A percentile compares a stretch with the other conserved stretches of the same genome.
Conservation (phyloP, 345 rosid genomes). For the Hibiscus syriacus region DNA sequence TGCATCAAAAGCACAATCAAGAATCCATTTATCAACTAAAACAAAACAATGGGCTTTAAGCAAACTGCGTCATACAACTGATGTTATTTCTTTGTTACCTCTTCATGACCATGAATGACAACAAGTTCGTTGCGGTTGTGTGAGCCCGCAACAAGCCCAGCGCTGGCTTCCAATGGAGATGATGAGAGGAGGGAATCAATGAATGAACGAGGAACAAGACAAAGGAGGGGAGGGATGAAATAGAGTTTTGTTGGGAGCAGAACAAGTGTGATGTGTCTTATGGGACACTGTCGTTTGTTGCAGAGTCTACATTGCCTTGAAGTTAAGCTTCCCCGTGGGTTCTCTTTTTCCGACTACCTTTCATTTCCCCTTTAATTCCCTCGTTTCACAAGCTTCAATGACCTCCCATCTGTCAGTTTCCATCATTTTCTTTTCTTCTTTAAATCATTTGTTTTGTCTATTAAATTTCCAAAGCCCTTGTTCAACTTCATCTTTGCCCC, state of each 20-base stretch:
- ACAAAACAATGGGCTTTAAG: neutral
- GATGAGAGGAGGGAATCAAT: neutral
- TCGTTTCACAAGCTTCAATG: conserved; percentile 7
- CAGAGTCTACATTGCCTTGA: conserved; percentile 92
- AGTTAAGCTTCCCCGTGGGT: conserved; percentile 61
- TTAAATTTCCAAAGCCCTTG: neutral
- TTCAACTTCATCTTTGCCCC: neutral
- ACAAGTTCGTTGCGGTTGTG: no score
- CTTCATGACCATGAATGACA: no score
- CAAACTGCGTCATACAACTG: neutral
- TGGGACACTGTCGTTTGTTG: conserved; percentile 51
- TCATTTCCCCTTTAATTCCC: conserved; percentile 10
- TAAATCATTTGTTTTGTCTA: neutral
- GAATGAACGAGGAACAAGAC: neutral
- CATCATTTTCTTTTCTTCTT: neutral
- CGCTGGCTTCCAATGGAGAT: conserved; percentile 66
- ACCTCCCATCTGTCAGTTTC: conserved; percentile 9
- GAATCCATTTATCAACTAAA: neutral
- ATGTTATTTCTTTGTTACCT: conserved; percentile 33
- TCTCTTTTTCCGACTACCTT: conserved; percentile 32
- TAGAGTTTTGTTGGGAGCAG: conserved; percentile 15
- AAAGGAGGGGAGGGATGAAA: conserved; percentile 9
- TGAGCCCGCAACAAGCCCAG: no score
- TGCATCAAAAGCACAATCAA: neutral
- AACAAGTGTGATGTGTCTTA: conserved; percentile 12